A percentile compares a stretch with the other conserved stretches of the same genome.
These are phyloP conservation scores for Brassica hybrid DNA, from an alignment of 441 rosid genomes.

Conservation along the genomic window DNA sequence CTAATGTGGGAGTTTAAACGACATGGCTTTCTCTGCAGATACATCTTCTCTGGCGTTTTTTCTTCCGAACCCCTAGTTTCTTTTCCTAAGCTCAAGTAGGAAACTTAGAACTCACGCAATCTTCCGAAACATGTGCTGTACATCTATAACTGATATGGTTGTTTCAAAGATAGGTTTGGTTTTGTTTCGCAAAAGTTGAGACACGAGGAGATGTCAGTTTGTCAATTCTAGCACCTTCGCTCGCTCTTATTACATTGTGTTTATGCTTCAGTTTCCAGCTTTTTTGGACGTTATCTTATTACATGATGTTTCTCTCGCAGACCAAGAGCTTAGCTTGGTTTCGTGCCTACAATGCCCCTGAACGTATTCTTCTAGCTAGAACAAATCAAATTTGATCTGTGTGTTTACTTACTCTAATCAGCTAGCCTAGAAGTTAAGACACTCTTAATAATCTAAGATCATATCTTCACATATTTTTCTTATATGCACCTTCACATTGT, in stretches of 20 bases:
- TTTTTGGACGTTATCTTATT: neutral
- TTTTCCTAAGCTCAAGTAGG: neutral
- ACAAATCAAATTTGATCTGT: too few relatives aligned
- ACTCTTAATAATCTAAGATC: neutral
- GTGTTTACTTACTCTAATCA: neutral
- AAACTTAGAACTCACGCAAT: neutral
- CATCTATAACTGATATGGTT: neutral
- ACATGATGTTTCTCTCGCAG: neutral
- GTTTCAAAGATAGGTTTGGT: neutral
- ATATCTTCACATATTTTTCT: neutral
- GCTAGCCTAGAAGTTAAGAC: neutral
- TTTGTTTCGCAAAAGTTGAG: conserved; percentile 7
- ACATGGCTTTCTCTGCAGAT: neutral
- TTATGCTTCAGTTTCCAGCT: neutral
- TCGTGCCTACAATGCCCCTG: too few relatives aligned
- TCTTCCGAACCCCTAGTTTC: neutral
- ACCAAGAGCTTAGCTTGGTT: conserved; percentile 12
- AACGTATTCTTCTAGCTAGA: too few relatives aligned
- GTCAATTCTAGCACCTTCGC: neutral
- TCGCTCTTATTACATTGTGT: neutral
- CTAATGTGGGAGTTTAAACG: neutral
- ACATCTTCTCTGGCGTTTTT: neutral
- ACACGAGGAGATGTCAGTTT: neutral
- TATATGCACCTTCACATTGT: neutral
- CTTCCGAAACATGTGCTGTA: neutral